Evolutionary conservation across 2,329 filamentous ascomycete genomes (phyloP).

Genomic region (Scedosporium boydii): DNA sequence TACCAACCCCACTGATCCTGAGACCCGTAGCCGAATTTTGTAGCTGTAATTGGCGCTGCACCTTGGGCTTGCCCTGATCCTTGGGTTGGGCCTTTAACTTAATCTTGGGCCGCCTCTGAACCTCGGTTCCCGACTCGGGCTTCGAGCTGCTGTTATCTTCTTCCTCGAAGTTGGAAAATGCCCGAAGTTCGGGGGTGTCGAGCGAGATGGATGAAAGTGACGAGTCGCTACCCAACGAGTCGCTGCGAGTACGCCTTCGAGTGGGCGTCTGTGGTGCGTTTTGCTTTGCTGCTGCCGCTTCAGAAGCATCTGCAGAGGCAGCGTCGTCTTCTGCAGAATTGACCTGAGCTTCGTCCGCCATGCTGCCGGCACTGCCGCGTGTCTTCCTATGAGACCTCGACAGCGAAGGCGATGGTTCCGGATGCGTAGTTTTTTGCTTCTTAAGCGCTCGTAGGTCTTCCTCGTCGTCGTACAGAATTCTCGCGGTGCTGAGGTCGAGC

Average conservation of each 20-base stretch:
- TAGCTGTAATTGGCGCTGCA: not conserved
- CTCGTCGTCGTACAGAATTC: constrained; percentile 12
- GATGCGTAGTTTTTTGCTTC: constrained; percentile 24
- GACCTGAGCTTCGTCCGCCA: not conserved
- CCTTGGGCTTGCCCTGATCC: not conserved
- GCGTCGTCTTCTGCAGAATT: not conserved
- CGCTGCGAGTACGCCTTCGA: constrained; percentile 23
- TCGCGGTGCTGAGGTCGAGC: constrained; percentile 25
- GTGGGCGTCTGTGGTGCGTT: constrained; percentile 21
- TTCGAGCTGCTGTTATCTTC: not conserved
- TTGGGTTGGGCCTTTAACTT: not conserved
- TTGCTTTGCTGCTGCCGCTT: not conserved
- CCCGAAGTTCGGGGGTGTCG: not conserved
- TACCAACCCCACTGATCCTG: not conserved
- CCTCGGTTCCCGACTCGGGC: not conserved
- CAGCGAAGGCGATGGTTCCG: constrained; percentile 6
- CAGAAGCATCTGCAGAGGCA: not conserved
- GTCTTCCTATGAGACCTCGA: not conserved
- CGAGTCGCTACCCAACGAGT: constrained; percentile 31
- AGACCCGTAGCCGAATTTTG: not conserved
- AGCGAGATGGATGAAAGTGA: constrained; percentile 26
- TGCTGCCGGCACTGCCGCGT: not conserved
- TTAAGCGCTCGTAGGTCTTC: constrained; percentile 23
- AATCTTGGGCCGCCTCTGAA: not conserved
- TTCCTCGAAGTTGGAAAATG: not conserved